A percentile compares a stretch with the other conserved stretches of the same genome.
These are phyloP conservation scores for Lactarius deliciosus DNA, from an alignment of 768 basidiomycete species.

Conservation along the genomic window DNA sequence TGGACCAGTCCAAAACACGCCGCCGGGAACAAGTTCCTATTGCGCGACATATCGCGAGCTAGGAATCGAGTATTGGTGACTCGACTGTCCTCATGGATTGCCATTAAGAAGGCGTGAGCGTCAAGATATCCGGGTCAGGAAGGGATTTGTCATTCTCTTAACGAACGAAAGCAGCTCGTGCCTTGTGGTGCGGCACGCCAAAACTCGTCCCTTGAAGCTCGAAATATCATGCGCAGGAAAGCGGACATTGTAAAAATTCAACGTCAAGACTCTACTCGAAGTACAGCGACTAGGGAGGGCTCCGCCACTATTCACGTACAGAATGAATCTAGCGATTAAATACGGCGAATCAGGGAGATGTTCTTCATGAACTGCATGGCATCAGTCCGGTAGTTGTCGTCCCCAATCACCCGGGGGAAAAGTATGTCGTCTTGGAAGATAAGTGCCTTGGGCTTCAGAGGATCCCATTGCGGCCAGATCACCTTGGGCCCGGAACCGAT, in stretches of 20 bases:
- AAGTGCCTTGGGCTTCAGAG: constrained; percentile 14
- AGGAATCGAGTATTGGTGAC: too few species aligned
- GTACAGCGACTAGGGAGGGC: background rate
- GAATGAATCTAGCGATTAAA: constrained; percentile 1
- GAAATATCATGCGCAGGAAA: constrained; percentile 2
- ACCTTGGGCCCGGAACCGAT: background rate
- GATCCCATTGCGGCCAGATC: constrained; percentile 24
- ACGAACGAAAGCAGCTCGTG: too few species aligned
- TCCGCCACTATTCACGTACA: background rate
- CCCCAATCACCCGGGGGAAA: constrained; percentile 11
- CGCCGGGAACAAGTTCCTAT: too few species aligned
- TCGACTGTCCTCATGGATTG: too few species aligned
- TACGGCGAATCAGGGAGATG: constrained; percentile 21
- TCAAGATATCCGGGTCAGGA: too few species aligned
- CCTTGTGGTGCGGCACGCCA: too few species aligned
- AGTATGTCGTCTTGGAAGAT: constrained; percentile 13
- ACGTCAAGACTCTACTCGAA: constrained; percentile 4
- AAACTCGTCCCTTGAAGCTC: background rate
- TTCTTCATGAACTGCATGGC: constrained; percentile 19
- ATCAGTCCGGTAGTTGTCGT: constrained; percentile 24
- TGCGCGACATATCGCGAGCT: too few species aligned
- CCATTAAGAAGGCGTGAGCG: too few species aligned
- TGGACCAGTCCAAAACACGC: too few species aligned
- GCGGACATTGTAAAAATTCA: background rate
- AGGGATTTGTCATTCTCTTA: too few species aligned